phyloP scores from a whole-genome alignment of 2,329 filamentous ascomycete genomes.

The Coniochaeta ligniaria region DNA sequence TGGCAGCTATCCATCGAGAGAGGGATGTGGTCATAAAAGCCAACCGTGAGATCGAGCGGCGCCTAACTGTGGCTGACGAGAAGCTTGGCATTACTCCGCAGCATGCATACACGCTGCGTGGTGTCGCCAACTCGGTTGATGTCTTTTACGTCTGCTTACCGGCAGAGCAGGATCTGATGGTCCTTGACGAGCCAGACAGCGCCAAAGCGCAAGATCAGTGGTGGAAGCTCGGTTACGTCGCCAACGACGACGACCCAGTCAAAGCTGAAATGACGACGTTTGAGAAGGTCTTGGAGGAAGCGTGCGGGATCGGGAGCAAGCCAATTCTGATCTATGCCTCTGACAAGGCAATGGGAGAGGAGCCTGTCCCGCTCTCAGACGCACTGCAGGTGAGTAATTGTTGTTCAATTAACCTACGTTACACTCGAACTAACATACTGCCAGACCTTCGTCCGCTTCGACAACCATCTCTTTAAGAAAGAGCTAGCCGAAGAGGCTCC shows the following conservation, averaged over 20 bases:
- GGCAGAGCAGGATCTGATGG: conserved; percentile 11
- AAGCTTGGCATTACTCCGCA: conserved; percentile 17
- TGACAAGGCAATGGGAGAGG: conserved; percentile 18
- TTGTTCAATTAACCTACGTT: neutral
- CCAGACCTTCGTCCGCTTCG: conserved; percentile 23
- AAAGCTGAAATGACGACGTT: conserved; percentile 10
- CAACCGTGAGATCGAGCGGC: neutral
- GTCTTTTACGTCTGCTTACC: conserved; percentile 20
- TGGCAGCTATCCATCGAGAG: neutral
- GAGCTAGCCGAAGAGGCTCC: conserved; percentile 15
- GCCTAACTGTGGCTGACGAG: conserved; percentile 13
- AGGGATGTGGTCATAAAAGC: conserved; percentile 1
- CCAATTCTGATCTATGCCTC: conserved; percentile 23
- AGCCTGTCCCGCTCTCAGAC: conserved; percentile 13
- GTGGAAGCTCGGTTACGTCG: conserved; percentile 17
- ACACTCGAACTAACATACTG: neutral
- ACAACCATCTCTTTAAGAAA: conserved; percentile 26
- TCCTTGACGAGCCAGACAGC: conserved; percentile 7
- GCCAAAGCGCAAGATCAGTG: conserved; percentile 16
- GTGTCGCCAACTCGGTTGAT: conserved; percentile 17
- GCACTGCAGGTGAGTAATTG: conserved; percentile 10
- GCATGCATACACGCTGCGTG: conserved; percentile 21
- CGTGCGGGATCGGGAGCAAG: conserved; percentile 8
- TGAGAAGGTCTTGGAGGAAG: conserved; percentile 12
- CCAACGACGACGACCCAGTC: conserved; percentile 9